A percentile compares a stretch with the other conserved stretches of the same genome.
phyloP scores from a whole-genome alignment of 83 land plant species.

The Picea abies region DNA sequence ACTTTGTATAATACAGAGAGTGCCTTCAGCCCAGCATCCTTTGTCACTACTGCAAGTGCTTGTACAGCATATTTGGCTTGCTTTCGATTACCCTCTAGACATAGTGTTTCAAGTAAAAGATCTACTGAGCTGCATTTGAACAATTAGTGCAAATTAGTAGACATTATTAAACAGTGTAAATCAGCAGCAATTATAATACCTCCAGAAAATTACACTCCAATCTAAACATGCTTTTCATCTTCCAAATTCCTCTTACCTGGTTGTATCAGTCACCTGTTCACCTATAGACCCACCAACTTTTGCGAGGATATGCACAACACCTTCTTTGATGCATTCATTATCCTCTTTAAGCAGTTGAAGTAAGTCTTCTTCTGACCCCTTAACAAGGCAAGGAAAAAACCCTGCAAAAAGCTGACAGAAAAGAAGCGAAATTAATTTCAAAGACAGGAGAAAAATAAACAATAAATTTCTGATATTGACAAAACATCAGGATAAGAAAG shows the following conservation, averaged over 20 bases:
- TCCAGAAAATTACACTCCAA: constrained; percentile 1
- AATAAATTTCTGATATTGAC: neutral
- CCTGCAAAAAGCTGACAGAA: constrained; percentile 62
- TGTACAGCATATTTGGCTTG: constrained; percentile 97
- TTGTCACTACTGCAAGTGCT: constrained; percentile 84
- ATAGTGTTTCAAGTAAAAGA: constrained; percentile 70
- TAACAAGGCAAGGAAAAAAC: constrained; percentile 54
- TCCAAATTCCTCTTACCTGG: constrained; percentile 40
- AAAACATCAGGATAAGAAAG: neutral
- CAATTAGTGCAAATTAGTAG: neutral
- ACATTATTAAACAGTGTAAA: neutral
- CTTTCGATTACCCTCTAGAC: constrained; percentile 88
- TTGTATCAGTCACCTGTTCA: constrained; percentile 49
- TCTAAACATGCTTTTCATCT: neutral
- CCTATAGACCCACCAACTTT: constrained; percentile 74
- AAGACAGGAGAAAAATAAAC: neutral
- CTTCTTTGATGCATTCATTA: constrained; percentile 72
- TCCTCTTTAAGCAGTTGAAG: constrained; percentile 70
- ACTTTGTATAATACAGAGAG: constrained; percentile 86
- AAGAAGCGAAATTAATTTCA: neutral
- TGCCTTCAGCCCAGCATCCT: constrained; percentile 84
- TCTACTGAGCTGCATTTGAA: constrained; percentile 73
- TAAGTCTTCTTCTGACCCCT: constrained; percentile 62
- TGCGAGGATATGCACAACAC: constrained; percentile 66
- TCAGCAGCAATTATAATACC: neutral